phyloP scores from a whole-genome alignment of 2,329 filamentous ascomycete species.

The Cercospora canescens region DNA sequence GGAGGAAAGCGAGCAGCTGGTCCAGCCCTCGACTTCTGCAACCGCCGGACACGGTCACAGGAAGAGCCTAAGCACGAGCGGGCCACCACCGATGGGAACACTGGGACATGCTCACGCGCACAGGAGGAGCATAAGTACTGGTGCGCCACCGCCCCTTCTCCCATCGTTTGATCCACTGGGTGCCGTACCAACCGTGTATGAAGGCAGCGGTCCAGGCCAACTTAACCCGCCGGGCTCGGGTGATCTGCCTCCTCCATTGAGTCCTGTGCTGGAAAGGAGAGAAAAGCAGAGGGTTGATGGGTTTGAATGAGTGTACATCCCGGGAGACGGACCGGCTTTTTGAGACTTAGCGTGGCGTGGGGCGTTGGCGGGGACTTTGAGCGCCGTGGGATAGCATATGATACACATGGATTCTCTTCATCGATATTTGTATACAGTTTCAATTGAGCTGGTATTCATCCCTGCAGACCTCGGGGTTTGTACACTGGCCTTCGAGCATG shows the following conservation, averaged over 20 bases:
- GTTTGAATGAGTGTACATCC: conserved; percentile 30
- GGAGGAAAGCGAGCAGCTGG: conserved; percentile 38
- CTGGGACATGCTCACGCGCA: conserved; percentile 36
- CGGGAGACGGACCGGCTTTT: background rate
- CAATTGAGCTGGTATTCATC: background rate
- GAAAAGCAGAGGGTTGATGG: conserved; percentile 32
- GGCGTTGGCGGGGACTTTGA: background rate
- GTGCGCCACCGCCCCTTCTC: conserved; percentile 21
- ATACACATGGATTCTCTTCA: conserved; percentile 2
- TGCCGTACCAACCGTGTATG: conserved; percentile 31
- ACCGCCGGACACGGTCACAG: conserved; percentile 38
- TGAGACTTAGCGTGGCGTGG: conserved; percentile 8
- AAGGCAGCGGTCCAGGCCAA: conserved; percentile 13
- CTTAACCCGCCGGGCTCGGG: conserved; percentile 24
- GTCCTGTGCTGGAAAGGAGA: conserved; percentile 24
- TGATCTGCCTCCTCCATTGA: conserved; percentile 11
- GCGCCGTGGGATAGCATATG: conserved; percentile 5
- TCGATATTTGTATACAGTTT: background rate
- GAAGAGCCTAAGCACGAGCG: conserved; percentile 43
- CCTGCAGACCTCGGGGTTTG: background rate
- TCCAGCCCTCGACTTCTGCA: conserved; percentile 16
- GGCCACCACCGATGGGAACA: conserved; percentile 20
- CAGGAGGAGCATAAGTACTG: conserved; percentile 45
- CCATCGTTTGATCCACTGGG: conserved; percentile 36
- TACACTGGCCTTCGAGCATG: background rate